phyloP scores from a whole-genome alignment of 352 stramenopile species.

The Phytopythium kandeliae region DNA sequence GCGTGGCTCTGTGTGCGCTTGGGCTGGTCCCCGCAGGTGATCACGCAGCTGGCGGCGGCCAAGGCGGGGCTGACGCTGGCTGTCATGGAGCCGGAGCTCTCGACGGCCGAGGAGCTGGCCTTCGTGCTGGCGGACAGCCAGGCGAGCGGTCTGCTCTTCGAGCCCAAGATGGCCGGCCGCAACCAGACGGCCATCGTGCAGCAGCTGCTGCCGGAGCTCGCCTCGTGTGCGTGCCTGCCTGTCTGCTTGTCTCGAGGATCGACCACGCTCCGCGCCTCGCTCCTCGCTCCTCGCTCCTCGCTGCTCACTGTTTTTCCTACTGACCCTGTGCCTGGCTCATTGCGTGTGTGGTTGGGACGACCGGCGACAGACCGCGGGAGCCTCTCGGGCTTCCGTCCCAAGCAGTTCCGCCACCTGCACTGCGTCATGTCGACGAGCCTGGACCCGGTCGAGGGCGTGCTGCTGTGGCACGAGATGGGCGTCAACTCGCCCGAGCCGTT shows the following conservation, averaged over 20 bases:
- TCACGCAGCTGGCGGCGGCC: conserved; percentile 80
- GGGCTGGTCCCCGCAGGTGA: conserved; percentile 34
- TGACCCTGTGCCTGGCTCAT: no score
- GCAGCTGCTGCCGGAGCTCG: conserved; percentile 68
- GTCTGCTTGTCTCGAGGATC: no score
- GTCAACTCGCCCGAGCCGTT: conserved; percentile 74
- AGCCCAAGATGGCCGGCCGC: conserved; percentile 71
- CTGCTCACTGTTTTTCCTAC: neutral
- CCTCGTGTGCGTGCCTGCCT: conserved; percentile 37
- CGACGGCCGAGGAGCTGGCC: conserved; percentile 65
- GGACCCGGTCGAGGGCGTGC: conserved; percentile 61
- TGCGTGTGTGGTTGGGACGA: neutral
- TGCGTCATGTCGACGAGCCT: conserved; percentile 80
- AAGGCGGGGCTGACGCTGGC: conserved; percentile 80
- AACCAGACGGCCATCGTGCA: conserved; percentile 75
- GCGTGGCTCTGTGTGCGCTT: no score
- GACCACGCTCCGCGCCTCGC: no score
- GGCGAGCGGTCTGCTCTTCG: conserved; percentile 75
- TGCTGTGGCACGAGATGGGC: conserved; percentile 77
- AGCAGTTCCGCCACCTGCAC: conserved; percentile 78
- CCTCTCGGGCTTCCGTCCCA: conserved; percentile 67
- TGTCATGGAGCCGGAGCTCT: conserved; percentile 73
- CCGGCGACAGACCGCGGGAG: conserved; percentile 35
- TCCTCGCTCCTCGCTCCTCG: neutral
- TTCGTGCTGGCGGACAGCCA: conserved; percentile 80